phyloP scores from a whole-genome alignment of 352 stramenopile species.

The Phytopythium cucurbitacearum region DNA sequence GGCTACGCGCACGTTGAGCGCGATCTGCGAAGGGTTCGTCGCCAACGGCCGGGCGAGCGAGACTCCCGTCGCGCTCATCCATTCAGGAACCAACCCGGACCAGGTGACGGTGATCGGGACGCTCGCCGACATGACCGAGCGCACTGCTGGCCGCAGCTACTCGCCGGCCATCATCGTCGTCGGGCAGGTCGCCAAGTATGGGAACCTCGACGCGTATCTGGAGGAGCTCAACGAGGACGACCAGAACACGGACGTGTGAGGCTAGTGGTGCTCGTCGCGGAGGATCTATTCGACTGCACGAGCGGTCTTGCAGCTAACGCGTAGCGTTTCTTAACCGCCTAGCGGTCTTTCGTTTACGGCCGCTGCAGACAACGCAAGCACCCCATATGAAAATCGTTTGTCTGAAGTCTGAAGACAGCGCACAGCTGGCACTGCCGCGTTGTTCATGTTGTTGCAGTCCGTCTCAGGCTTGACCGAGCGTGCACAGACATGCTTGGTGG shows the following conservation, averaged over 20 bases:
- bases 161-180: slow-evolving; percentile 73
- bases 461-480: no score
- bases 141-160: slow-evolving; percentile 47
- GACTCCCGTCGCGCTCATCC: slow-evolving; percentile 58
- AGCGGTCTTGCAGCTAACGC: no score
- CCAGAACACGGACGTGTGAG: slow-evolving; percentile 23
- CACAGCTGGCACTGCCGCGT: no score
- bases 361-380: no score
- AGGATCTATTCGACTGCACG: no score
- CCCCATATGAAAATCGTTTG: no score
- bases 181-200: slow-evolving; percentile 54
- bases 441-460: no score
- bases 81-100: slow-evolving; percentile 52
- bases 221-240: slow-evolving; percentile 38
- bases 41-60: slow-evolving; percentile 25
- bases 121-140: slow-evolving; percentile 42
- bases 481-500: no score
- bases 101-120: slow-evolving; percentile 49
- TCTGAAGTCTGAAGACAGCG: no score
- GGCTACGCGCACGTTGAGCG: slow-evolving; percentile 46
- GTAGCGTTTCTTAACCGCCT: no score
- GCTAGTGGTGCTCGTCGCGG: neutral
- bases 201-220: slow-evolving; percentile 45
- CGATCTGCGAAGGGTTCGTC: slow-evolving; percentile 39
- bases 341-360: no score